A percentile compares a stretch with the other conserved stretches of the same genome.
phyloP scores from a whole-genome alignment of 768 basidiomycete genomes.

The Psilocybe subaeruginosa region DNA sequence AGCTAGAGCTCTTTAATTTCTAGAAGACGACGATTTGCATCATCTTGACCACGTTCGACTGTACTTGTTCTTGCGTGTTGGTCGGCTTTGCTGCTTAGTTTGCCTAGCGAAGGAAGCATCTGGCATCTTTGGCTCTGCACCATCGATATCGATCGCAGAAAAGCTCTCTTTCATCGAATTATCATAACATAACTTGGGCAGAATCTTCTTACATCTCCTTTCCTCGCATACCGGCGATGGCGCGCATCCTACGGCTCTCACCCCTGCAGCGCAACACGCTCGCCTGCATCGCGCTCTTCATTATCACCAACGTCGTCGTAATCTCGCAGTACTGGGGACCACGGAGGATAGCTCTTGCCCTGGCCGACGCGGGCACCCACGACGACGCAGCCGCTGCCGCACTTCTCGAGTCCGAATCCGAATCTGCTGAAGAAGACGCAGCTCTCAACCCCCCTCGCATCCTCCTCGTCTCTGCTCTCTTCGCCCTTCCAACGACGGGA shows the following conservation, averaged over 20 bases:
- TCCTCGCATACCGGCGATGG: neutral
- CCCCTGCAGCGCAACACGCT: conserved; percentile 8
- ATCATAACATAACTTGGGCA: no score
- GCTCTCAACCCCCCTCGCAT: conserved; percentile 23
- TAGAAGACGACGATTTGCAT: neutral
- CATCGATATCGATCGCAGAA: neutral
- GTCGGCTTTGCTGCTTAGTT: neutral
- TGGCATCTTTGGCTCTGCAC: neutral
- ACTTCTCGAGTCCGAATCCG: neutral
- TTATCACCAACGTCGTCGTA: conserved; percentile 5
- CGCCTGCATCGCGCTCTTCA: conserved; percentile 3
- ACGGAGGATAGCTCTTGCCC: conserved; percentile 1
- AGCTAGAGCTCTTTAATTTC: neutral
- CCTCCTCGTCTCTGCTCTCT: conserved; percentile 58
- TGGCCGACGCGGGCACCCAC: conserved; percentile 1
- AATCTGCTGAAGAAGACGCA: neutral
- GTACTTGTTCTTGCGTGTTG: no score
- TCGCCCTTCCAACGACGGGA: conserved; percentile 34
- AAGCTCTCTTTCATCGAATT: neutral
- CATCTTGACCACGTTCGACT: no score
- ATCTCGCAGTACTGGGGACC: conserved; percentile 6
- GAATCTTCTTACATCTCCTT: neutral
- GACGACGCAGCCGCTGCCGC: neutral
- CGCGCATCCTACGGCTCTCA: conserved; percentile 9
- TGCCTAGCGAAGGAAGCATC: neutral